Evolutionary conservation across 768 basidiomycete species (phyloP).

Genomic region (Suillus brevipes): DNA sequence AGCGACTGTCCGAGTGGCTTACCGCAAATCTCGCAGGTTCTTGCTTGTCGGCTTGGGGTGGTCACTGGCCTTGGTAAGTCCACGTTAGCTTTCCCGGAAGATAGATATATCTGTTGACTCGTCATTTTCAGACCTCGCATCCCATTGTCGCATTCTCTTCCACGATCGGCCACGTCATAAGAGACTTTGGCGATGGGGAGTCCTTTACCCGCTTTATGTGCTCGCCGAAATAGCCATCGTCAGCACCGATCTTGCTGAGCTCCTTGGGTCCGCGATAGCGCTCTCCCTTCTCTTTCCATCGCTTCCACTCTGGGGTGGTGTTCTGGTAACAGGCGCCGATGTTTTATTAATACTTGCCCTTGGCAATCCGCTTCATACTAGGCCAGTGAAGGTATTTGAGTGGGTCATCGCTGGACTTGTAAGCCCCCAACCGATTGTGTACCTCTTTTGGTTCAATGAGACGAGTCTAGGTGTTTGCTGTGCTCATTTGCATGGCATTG

Average conservation of each 20-base stretch:
- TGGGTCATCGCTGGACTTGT: constrained; percentile 63
- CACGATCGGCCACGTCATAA: constrained; percentile 64
- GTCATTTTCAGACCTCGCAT: constrained; percentile 49
- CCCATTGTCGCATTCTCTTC: constrained; percentile 63
- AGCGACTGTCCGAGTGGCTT: constrained; percentile 3
- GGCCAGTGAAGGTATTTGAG: constrained; percentile 71
- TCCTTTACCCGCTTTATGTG: constrained; percentile 64
- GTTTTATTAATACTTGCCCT: constrained; percentile 71
- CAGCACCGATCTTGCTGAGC: constrained; percentile 78
- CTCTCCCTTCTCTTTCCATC: constrained; percentile 71
- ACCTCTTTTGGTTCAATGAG: constrained; percentile 5
- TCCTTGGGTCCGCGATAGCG: constrained; percentile 81
- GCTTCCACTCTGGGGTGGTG: constrained; percentile 69
- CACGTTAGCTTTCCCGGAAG: not conserved
- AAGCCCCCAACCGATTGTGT: constrained; percentile 17
- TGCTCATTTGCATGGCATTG: constrained; percentile 76
- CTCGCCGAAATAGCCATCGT: constrained; percentile 73
- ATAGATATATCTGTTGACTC: constrained; percentile 17
- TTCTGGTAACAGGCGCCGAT: constrained; percentile 67
- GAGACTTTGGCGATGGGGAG: constrained; percentile 54
- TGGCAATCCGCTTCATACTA: constrained; percentile 65
- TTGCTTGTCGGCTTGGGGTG: constrained; percentile 79
- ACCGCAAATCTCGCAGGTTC: constrained; percentile 45
- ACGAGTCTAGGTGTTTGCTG: constrained; percentile 54
- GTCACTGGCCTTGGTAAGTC: constrained; percentile 75